Conservation (phyloP, 768 basidiomycete species). For the Phanerochaete sordida region DNA sequence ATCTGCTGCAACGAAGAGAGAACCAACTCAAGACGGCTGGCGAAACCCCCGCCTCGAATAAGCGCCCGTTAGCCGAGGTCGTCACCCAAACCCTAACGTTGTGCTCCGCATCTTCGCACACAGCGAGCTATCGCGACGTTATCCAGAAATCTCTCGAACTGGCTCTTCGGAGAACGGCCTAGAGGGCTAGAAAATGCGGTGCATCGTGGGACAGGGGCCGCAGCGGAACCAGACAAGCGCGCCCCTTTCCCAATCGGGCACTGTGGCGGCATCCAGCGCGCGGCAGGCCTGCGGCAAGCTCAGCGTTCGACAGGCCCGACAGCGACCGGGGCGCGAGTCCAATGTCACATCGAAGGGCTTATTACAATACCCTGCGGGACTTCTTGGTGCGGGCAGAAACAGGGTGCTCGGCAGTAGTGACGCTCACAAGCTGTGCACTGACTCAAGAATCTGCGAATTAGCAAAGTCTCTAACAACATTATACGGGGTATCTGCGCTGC, state of each 20-base stretch:
- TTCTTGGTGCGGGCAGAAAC: too few species aligned
- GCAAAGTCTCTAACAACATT: slow-evolving; percentile 4
- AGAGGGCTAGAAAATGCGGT: too few species aligned
- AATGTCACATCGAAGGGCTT: too few species aligned
- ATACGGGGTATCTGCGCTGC: slow-evolving; percentile 12
- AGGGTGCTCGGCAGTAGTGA: too few species aligned
- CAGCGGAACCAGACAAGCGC: neutral
- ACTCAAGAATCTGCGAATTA: neutral
- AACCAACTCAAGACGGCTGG: slow-evolving; percentile 2
- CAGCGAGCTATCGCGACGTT: too few species aligned
- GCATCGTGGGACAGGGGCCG: neutral
- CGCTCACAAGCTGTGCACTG: neutral
- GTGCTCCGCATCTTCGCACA: neutral
- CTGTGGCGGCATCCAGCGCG: too few species aligned
- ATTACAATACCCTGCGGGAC: too few species aligned
- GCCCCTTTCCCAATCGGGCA: neutral
- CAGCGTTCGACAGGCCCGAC: too few species aligned
- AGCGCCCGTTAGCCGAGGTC: neutral
- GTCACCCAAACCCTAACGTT: neutral
- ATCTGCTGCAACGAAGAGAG: slow-evolving; percentile 3
- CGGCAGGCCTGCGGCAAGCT: too few species aligned
- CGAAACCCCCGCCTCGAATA: neutral
- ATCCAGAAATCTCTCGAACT: too few species aligned
- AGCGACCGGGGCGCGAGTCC: too few species aligned
- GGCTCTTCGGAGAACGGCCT: too few species aligned